phyloP scores from a whole-genome alignment of 176 grass and related monocot genomes.

The Oryza meyeriana region DNA sequence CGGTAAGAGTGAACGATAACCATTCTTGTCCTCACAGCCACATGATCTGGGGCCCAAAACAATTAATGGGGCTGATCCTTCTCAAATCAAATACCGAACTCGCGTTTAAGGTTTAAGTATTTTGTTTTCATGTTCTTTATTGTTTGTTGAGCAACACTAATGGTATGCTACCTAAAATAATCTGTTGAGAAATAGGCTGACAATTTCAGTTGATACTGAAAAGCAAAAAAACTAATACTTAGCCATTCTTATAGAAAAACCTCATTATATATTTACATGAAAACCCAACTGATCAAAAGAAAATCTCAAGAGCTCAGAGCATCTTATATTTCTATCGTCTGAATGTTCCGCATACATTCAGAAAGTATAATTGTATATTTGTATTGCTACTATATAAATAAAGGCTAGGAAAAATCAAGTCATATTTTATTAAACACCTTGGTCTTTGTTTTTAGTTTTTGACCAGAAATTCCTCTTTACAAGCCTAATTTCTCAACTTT shows the following conservation, averaged over 20 bases:
- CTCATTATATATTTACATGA: neutral
- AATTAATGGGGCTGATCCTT: neutral
- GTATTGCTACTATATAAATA: neutral
- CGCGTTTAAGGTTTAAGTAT: neutral
- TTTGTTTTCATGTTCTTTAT: neutral
- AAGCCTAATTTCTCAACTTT: neutral
- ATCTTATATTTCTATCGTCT: neutral
- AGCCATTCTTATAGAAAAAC: neutral
- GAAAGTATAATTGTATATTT: neutral
- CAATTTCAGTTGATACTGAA: neutral
- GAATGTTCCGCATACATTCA: neutral
- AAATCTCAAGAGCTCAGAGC: neutral
- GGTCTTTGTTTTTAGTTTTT: neutral
- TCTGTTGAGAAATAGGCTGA: neutral
- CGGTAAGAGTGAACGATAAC: neutral
- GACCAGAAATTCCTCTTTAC: neutral
- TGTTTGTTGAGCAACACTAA: neutral
- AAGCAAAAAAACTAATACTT: neutral
- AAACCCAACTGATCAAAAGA: neutral
- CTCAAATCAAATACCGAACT: neutral
- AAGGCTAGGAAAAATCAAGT: neutral
- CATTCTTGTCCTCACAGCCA: neutral
- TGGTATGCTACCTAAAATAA: constrained; percentile 3
- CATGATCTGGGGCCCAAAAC: neutral
- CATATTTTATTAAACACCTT: neutral